A percentile compares a stretch with the other conserved stretches of the same genome.
These are phyloP conservation scores for Lavandula angustifolia DNA, from an alignment of 257 asterid genomes.

Conservation along the genomic window DNA sequence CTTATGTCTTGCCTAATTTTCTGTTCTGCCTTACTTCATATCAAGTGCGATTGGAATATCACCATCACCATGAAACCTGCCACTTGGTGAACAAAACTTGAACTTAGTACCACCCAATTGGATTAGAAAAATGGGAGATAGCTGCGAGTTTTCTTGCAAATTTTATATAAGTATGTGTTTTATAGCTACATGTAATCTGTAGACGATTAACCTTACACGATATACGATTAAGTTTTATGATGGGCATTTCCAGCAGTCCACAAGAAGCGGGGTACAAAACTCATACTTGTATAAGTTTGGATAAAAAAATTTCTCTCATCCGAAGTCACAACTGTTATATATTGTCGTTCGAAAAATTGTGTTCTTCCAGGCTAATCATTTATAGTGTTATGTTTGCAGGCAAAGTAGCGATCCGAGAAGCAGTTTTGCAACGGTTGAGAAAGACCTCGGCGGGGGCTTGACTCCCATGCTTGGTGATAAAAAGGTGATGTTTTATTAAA, in stretches of 20 bases:
- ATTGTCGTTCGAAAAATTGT: too few species aligned
- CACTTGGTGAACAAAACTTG: background rate
- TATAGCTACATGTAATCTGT: too few species aligned
- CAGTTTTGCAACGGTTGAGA: constrained; percentile 88
- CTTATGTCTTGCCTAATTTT: constrained; percentile 9
- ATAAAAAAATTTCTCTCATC: too few species aligned
- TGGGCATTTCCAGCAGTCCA: background rate
- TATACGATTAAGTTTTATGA: too few species aligned
- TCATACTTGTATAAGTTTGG: too few species aligned
- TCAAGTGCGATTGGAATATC: constrained; percentile 15
- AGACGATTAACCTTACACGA: too few species aligned
- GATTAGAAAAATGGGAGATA: background rate
- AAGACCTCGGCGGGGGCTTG: constrained; percentile 82
- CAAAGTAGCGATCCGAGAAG: constrained; percentile 91
- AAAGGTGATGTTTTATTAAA: constrained; percentile 42
- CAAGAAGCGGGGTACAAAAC: too few species aligned
- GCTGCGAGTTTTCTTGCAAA: too few species aligned
- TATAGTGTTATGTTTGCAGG: constrained; percentile 43
- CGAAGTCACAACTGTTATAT: too few species aligned
- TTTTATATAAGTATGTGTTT: background rate
- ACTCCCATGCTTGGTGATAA: constrained; percentile 98
- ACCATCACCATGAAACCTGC: background rate
- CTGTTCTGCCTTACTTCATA: constrained; percentile 1
- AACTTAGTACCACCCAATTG: constrained; percentile 1
- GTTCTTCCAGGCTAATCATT: background rate